A percentile compares a stretch with the other conserved stretches of the same genome.
Evolutionary conservation across 148 eudicot species (phyloP).

Genomic region (Silene uniflora): DNA sequence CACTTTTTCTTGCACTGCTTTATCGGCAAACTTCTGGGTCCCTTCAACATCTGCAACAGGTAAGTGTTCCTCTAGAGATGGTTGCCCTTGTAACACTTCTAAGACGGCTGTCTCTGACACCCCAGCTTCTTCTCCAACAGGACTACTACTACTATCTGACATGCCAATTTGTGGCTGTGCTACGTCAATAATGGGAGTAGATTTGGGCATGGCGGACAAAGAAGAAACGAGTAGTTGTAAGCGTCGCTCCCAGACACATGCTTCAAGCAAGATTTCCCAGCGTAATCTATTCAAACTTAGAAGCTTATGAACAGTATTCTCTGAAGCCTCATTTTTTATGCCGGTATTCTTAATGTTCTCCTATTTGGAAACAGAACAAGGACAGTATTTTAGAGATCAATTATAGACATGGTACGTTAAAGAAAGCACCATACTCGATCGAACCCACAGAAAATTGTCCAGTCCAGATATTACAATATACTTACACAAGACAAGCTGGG

Average conservation of each 20-base stretch:
- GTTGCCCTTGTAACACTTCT: slow-evolving; percentile 8
- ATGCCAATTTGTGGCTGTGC: slow-evolving; percentile 9
- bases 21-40: slow-evolving; percentile 10
- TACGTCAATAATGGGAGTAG: slow-evolving; percentile 20
- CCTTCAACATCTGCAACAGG: slow-evolving; percentile 14
- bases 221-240: slow-evolving; percentile 60
- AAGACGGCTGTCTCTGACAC: not conserved
- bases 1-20: slow-evolving; percentile 9
- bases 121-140: slow-evolving; percentile 23
- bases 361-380: slow-evolving; percentile 31
- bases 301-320: slow-evolving; percentile 39
- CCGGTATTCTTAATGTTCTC: slow-evolving; percentile 43
- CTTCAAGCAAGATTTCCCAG: slow-evolving; percentile 68
- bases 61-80: not conserved
- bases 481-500: not conserved
- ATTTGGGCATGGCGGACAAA: slow-evolving; percentile 26
- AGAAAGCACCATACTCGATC: not conserved
- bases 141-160: slow-evolving; percentile 6
- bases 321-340: slow-evolving; percentile 35
- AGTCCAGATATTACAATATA: not conserved
- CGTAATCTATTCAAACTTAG: slow-evolving; percentile 58
- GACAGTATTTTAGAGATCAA: not conserved
- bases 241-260: slow-evolving; percentile 76
- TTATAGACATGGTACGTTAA: not conserved
- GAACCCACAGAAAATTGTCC: not conserved